Evolutionary conservation across 345 rosid genomes (phyloP).

Genomic region (Physaria fendleri): DNA sequence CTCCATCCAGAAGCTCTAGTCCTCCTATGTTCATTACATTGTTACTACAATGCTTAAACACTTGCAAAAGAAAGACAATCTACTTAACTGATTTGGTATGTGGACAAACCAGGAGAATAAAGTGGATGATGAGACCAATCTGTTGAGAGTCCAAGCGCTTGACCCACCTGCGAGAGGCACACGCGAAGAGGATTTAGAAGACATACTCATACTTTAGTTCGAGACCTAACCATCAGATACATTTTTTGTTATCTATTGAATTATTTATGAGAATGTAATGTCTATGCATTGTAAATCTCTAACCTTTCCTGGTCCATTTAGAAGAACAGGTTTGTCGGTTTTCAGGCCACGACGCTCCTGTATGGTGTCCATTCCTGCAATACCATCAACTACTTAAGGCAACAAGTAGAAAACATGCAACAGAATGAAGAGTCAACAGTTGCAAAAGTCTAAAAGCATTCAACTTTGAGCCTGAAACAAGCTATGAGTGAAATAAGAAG

Average conservation of each 20-base stretch:
- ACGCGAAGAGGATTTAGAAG: not conserved
- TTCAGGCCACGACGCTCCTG: constrained; percentile 74
- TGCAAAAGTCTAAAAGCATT: not conserved
- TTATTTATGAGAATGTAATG: not conserved
- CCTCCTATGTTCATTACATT: constrained; percentile 50
- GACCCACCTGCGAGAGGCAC: constrained; percentile 54
- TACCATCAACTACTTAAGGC: not conserved
- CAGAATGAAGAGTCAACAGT: not conserved
- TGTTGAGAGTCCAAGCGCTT: constrained; percentile 83
- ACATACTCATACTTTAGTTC: not conserved
- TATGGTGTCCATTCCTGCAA: constrained; percentile 79
- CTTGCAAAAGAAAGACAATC: not conserved
- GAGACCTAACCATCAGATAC: not conserved
- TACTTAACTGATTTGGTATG: not conserved
- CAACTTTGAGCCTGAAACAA: not conserved
- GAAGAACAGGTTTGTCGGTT: constrained; percentile 72
- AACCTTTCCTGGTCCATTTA: constrained; percentile 95
- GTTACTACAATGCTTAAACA: not conserved
- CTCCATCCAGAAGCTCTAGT: constrained; percentile 77
- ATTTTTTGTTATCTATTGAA: not conserved
- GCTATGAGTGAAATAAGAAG: not conserved
- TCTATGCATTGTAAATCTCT: not conserved
- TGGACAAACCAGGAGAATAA: constrained; percentile 58
- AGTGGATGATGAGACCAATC: constrained; percentile 92
- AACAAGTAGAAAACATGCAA: not conserved